Base-by-base conservation (phyloP, 2,329 filamentous ascomycete species). In the Fulvia fulva region DNA sequence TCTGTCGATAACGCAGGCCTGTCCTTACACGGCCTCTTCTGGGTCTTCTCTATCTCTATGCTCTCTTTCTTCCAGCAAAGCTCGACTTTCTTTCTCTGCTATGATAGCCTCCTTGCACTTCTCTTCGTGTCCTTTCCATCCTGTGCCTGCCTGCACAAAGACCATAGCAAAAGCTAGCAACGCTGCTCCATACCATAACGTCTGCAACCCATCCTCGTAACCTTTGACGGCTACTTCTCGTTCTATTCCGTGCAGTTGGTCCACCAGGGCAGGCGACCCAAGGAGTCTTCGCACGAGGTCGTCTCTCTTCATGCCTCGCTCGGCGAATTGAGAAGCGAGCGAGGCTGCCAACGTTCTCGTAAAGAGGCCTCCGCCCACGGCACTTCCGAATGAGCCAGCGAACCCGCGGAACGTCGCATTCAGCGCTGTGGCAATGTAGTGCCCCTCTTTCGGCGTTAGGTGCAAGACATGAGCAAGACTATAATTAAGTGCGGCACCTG, bases 341-440 rank as follows among this genome's bases (percentile, higher is more conserved):
- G 78, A 76, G 1, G 66, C 73, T 47, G 80, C 77, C 30, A 93
- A 73, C 1, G 84, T 77, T 5, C 89, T 81, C 43, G 82, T 79
- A 69, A 92, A 93, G 54, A 89, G 78, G 0, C 90, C 90, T 2
- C 90, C 90, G 2, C 89, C 89, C 50, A 93, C 87, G 0, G 90
- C 85, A 1, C 87, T 88, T 2, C 90, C 90, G 66, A 95, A 94
- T 53, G 85, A 88, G 14, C 89, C 89, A 0, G 89, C 88, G 63
- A 94, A 92, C 5, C 89, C 89, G 3, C 91, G 82, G 74, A 93
- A 93, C 0, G 90, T 95, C 26, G 87, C 84, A 3, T 93, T 75
- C 44, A 96, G 77, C 12, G 89, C 88, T 0, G 87, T 90, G 2
- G 88, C 84, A 51, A 94, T 84, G 67, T 89, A 91, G 67, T 92